Conservation (phyloP, 306 rosid species). For the Ormosia semicastrata region DNA sequence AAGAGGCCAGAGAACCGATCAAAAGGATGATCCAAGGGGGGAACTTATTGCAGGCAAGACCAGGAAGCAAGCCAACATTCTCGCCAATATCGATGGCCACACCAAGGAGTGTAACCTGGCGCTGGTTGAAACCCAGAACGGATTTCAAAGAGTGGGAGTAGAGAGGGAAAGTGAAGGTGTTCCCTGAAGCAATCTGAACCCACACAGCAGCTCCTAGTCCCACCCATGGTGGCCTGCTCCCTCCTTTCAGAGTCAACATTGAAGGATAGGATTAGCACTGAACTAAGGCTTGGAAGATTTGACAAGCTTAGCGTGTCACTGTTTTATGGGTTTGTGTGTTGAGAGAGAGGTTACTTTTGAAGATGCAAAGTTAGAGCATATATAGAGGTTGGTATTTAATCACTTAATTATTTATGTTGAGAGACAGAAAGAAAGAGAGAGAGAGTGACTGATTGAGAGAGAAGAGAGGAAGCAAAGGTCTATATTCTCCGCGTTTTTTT, state of each 20-base stretch:
- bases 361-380: too few relatives aligned
- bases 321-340: too few relatives aligned
- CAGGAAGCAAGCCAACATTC: slow-evolving; percentile 69
- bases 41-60: slow-evolving; percentile 71
- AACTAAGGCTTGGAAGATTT: too few relatives aligned
- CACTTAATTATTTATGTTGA: too few relatives aligned
- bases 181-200: slow-evolving; percentile 77
- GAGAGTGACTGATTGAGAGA: too few relatives aligned
- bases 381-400: too few relatives aligned
- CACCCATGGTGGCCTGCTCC: slow-evolving; percentile 86
- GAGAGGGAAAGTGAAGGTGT: slow-evolving; percentile 53
- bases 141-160: slow-evolving; percentile 77
- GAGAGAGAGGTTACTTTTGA: too few relatives aligned
- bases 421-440: too few relatives aligned
- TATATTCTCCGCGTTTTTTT: too few relatives aligned
- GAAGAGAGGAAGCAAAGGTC: too few relatives aligned
- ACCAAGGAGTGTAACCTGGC: slow-evolving; percentile 69
- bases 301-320: too few relatives aligned
- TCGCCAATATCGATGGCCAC: slow-evolving; percentile 82
- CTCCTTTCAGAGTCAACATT: slow-evolving; percentile 53
- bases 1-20: slow-evolving; percentile 59
- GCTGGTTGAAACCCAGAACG: slow-evolving; percentile 65
- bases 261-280: too few relatives aligned
- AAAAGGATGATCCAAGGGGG: slow-evolving; percentile 66
- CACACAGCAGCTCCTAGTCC: slow-evolving; percentile 68